phyloP scores from a whole-genome alignment of 257 asterid species.

The Penstemon eatonii region DNA sequence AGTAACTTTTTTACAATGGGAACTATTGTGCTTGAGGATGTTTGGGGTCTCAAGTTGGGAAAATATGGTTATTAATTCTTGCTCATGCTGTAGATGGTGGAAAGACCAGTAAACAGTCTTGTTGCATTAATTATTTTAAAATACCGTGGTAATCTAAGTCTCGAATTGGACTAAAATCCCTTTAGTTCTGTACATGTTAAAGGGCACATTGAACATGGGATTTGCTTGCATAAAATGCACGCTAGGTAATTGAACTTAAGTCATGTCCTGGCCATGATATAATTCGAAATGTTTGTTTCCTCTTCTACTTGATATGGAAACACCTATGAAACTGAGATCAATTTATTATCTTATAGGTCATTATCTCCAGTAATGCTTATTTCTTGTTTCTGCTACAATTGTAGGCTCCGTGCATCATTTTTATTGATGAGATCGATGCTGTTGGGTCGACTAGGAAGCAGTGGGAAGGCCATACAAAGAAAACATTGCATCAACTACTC shows the following conservation, averaged over 20 bases:
- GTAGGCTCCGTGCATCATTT: conserved; percentile 96
- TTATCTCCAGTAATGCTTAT: conserved; percentile 22
- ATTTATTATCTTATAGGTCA: neutral
- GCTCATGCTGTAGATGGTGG: neutral
- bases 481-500: conserved; percentile 90
- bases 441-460: conserved; percentile 98
- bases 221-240: neutral
- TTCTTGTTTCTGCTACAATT: conserved; percentile 29
- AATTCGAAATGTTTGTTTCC: conserved; percentile 1
- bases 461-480: conserved; percentile 99
- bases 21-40: neutral
- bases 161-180: neutral
- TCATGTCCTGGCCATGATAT: neutral
- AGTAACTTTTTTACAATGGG: neutral
- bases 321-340: conserved; percentile 12
- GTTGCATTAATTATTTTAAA: conserved; percentile 1
- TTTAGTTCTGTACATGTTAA: neutral
- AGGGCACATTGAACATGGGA: neutral
- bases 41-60: neutral
- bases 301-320: neutral
- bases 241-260: neutral
- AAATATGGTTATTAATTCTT: neutral
- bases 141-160: neutral
- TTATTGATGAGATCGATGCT: conserved; percentile 97
- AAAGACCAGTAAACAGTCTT: neutral